Evolutionary conservation across 805 yeast species (phyloP), one percentile per base, ranked within the genome.

Genomic region (Jamesozyma spencerorum): DNA sequence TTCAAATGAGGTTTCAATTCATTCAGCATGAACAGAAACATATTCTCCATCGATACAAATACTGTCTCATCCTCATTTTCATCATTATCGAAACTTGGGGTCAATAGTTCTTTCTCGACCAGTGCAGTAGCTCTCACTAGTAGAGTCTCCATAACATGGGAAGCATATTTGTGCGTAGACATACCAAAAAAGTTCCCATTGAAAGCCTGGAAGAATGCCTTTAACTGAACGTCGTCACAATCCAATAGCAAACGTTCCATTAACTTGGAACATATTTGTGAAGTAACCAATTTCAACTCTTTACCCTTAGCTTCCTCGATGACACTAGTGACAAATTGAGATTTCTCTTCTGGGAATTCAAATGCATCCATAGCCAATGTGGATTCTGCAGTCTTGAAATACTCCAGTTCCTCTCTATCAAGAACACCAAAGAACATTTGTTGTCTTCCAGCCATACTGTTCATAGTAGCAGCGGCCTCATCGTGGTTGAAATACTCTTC

Each of bases 191-290:
- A 81, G 48, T 82, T 82, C n/a, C 83, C 85, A 32, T 69, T 69
- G 54, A 87, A 83, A 1, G 79, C 75, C 44, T 70, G 71, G 60
- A 81, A 83, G 0, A 88, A 56, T 26, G 68, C 66, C 50, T 79
- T 78, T 44, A 86, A 61, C 58, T 86, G 94, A 11, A 62, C 66
- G 45, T 77, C 80, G 20, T 72, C 69, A 13, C 88, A 81, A 15
- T 68, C 64, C 32, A 84, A 62, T n/a, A 90, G 73, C 45, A 90
- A 65, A 55, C 98, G 71, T 62, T 90, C 98, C 69, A 92, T 71
- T 43, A 92, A 69, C 58, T 90, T 90, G 18, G 97, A 90, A 60
- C 97, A 87, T 42, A 90, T 86, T 56, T 88, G 97, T 55, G 90
- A 88, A 2, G 96, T 90, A 3, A 84, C 95, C 31, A 90, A 69